Evolutionary conservation across 441 rosid genomes (phyloP).

Genomic region (Brassica balearica): DNA sequence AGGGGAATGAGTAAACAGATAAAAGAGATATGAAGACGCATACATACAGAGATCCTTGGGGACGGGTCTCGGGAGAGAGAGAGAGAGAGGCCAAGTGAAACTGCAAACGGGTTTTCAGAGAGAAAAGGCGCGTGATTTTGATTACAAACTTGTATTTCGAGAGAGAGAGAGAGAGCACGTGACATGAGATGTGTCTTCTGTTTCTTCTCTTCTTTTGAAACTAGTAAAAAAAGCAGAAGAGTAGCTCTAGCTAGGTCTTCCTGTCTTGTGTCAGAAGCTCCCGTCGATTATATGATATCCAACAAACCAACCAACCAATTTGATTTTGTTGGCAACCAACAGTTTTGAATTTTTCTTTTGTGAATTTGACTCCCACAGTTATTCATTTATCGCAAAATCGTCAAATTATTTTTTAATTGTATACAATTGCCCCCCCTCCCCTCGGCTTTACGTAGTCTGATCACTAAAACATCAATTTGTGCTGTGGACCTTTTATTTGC

Average conservation of each 20-base stretch:
- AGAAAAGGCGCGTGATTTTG: no score
- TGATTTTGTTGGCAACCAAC: neutral
- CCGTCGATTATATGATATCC: no score
- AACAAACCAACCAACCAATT: neutral
- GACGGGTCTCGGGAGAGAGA: no score
- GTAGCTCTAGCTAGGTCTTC: neutral
- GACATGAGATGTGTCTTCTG: neutral
- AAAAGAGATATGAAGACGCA: no score
- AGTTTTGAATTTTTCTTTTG: neutral
- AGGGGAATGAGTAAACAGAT: no score
- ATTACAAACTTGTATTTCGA: no score
- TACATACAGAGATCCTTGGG: no score
- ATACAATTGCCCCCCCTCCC: neutral
- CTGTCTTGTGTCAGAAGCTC: neutral
- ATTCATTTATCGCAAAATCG: neutral
- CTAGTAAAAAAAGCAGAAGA: neutral
- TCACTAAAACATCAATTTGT: no score
- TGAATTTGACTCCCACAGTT: neutral
- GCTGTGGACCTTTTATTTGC: neutral
- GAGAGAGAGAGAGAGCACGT: no score
- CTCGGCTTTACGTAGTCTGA: neutral
- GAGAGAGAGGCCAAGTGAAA: no score
- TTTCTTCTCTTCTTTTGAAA: no score
- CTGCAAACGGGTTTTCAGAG: no score
- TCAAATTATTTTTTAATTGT: neutral